phyloP scores from a whole-genome alignment of 2,329 filamentous ascomycete species.

The Dryadomyces quercus-mongolicae region DNA sequence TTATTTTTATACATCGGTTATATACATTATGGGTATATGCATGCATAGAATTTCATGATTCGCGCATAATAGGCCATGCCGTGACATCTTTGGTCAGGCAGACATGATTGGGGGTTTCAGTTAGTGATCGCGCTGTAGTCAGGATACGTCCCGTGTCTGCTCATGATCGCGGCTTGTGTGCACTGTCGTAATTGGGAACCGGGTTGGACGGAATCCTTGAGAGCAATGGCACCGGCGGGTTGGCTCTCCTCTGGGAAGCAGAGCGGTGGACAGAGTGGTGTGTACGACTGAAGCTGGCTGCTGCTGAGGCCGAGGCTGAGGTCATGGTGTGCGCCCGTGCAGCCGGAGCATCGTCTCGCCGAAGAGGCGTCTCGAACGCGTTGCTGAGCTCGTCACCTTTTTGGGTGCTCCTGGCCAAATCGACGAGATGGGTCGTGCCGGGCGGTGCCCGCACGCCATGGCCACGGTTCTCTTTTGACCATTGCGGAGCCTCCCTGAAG shows the following conservation, averaged over 20 bases:
- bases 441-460: constrained; percentile 28
- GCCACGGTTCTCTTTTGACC: constrained; percentile 39
- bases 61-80: too few relatives aligned
- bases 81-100: too few relatives aligned
- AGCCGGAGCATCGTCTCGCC: background rate
- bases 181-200: background rate
- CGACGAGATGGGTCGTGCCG: constrained; percentile 32
- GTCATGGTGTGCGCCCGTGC: constrained; percentile 10
- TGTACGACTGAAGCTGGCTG: constrained; percentile 4
- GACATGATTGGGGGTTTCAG: too few relatives aligned
- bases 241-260: background rate
- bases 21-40: background rate
- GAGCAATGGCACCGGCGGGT: constrained; percentile 8
- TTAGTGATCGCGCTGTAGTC: too few relatives aligned
- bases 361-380: background rate
- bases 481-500: constrained; percentile 52
- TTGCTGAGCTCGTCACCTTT: background rate
- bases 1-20: background rate
- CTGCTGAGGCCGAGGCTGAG: constrained; percentile 5
- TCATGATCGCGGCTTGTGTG: too few relatives aligned
- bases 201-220: constrained; percentile 2
- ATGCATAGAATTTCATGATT: background rate
- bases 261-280: constrained; percentile 6
- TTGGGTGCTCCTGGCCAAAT: constrained; percentile 25
- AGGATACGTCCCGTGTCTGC: too few relatives aligned